These are phyloP conservation scores for Avena atlantica DNA, from an alignment of 176 grass and related monocot genomes.

Conservation along the genomic window DNA sequence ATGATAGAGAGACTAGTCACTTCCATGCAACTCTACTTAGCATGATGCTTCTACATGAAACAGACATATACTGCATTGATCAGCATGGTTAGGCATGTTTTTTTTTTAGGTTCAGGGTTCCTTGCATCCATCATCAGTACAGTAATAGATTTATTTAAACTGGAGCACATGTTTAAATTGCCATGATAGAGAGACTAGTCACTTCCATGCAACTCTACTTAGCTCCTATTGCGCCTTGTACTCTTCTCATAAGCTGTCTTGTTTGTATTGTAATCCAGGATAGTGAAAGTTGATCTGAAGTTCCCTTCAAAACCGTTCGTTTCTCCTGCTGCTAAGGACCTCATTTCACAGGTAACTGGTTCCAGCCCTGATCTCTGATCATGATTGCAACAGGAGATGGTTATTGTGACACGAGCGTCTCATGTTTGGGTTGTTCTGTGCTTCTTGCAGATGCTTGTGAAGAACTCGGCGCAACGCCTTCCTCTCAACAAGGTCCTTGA, in stretches of 20 bases:
- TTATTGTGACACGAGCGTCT: background rate
- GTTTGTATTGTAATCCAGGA: conserved; percentile 55
- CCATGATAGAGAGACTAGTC: background rate
- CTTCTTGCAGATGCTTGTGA: conserved; percentile 87
- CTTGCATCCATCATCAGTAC: background rate
- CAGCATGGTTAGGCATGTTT: no score
- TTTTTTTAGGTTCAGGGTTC: conserved; percentile 20
- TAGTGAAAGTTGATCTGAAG: conserved; percentile 86
- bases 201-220: conserved; percentile 8
- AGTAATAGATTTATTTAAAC: conserved; percentile 10
- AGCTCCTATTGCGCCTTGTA: background rate
- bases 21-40: background rate
- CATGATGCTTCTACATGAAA: no score
- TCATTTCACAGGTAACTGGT: conserved; percentile 75
- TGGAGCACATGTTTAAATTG: background rate
- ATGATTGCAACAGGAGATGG: background rate
- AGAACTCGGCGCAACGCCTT: conserved; percentile 58
- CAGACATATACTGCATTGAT: no score
- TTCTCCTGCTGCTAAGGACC: conserved; percentile 75
- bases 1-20: background rate
- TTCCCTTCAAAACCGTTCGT: conserved; percentile 83
- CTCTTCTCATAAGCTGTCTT: conserved; percentile 34
- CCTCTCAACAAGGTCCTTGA: conserved; percentile 83
- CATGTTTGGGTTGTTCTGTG: background rate
- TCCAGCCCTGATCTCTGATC: background rate